These are phyloP conservation scores for Echites panduratus DNA, from an alignment of 257 asterid species.

Conservation along the genomic window DNA sequence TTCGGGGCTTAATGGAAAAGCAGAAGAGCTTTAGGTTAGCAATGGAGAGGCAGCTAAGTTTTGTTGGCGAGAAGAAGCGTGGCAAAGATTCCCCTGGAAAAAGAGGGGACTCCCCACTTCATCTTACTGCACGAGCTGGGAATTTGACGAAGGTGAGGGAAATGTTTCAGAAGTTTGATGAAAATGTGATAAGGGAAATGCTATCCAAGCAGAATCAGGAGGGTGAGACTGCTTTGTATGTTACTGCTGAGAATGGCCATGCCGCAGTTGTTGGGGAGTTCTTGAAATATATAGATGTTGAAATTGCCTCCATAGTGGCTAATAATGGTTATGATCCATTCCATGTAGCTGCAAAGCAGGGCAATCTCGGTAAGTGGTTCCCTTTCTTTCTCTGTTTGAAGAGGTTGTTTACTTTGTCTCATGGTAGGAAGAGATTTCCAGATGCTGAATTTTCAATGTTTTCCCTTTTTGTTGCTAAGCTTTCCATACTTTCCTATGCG, in stretches of 20 bases:
- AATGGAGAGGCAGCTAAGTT: slow-evolving; percentile 88
- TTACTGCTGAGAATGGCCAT: slow-evolving; percentile 85
- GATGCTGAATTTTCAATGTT: background rate
- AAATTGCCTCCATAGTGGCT: slow-evolving; percentile 64
- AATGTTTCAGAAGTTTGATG: slow-evolving; percentile 55
- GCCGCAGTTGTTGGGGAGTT: slow-evolving; percentile 65
- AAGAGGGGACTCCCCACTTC: slow-evolving; percentile 83
- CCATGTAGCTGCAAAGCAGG: slow-evolving; percentile 91
- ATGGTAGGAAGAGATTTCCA: background rate
- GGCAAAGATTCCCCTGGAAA: slow-evolving; percentile 89
- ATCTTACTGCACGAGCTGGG: slow-evolving; percentile 82
- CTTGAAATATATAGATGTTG: slow-evolving; percentile 66
- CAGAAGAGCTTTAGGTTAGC: slow-evolving; percentile 91
- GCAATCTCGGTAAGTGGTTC: slow-evolving; percentile 63
- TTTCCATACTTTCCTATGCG: no score
- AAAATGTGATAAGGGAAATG: slow-evolving; percentile 44
- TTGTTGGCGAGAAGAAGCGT: slow-evolving; percentile 73
- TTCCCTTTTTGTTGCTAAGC: background rate
- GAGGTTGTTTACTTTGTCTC: background rate
- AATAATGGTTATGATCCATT: slow-evolving; percentile 85
- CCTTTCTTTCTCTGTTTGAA: background rate
- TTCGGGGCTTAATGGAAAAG: slow-evolving; percentile 86
- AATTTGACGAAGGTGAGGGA: slow-evolving; percentile 74
- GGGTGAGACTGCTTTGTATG: slow-evolving; percentile 89
- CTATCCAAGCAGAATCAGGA: slow-evolving; percentile 79